Conservation (phyloP, 768 basidiomycete species). For the Suillus weaverae region DNA sequence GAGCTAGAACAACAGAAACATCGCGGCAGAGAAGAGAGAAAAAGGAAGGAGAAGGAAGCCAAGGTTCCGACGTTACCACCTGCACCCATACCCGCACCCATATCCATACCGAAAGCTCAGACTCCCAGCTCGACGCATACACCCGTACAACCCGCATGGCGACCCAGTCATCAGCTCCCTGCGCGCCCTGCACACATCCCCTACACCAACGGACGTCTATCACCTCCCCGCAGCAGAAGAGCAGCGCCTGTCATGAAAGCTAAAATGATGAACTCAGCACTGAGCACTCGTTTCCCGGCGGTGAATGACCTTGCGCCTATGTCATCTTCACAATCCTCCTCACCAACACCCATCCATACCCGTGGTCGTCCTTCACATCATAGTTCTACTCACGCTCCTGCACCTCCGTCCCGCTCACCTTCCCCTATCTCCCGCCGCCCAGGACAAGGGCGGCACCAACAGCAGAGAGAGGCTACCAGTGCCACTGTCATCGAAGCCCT, state of each 20-base stretch:
- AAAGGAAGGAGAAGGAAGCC: conserved; percentile 39
- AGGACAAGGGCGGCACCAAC: conserved; percentile 30
- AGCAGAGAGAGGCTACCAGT: conserved; percentile 22
- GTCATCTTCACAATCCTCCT: conserved; percentile 31
- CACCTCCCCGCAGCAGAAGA: conserved; percentile 28
- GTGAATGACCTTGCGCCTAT: conserved; percentile 20
- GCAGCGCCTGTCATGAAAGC: conserved; percentile 24
- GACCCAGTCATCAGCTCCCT: conserved; percentile 29
- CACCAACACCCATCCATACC: conserved; percentile 34
- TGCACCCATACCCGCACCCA: conserved; percentile 14
- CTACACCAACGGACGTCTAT: conserved; percentile 26
- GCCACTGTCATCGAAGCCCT: conserved; percentile 41
- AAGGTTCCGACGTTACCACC: conserved; percentile 19
- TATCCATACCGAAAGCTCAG: conserved; percentile 9
- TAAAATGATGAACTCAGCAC: conserved; percentile 25
- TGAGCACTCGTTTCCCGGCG: conserved; percentile 21
- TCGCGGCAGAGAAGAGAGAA: conserved; percentile 48
- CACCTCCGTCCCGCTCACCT: conserved; percentile 36
- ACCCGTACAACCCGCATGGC: conserved; percentile 18
- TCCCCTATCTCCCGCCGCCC: conserved; percentile 44
- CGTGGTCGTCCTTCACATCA: conserved; percentile 28
- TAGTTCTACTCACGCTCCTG: conserved; percentile 16
- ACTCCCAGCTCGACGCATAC: conserved; percentile 31
- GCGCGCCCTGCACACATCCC: conserved; percentile 27
- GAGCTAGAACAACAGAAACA: conserved; percentile 56